Conservation (phyloP, 441 rosid genomes). For the Pelargonium hybrid region DNA sequence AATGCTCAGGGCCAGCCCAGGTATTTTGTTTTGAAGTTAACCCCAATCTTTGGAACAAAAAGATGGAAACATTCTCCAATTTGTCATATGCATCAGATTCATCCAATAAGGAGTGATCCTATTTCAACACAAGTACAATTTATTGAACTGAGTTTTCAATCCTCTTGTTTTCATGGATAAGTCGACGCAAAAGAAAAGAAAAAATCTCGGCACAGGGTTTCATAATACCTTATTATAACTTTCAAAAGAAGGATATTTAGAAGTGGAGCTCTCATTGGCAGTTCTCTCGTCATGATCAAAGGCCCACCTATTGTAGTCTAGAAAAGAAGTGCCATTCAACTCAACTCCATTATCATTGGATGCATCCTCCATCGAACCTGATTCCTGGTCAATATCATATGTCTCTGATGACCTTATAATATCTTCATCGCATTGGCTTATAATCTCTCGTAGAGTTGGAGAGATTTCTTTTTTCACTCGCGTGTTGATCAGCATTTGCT, state of each 20-base stretch:
- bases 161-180: conserved; percentile 24
- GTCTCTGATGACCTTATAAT: conserved; percentile 47
- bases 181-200: not conserved
- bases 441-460: conserved; percentile 52
- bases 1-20: conserved; percentile 98
- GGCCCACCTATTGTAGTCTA: conserved; percentile 31
- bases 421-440: conserved; percentile 60
- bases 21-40: conserved; percentile 58
- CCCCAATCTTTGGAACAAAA: conserved; percentile 57
- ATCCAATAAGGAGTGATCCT: conserved; percentile 43
- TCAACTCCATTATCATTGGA: conserved; percentile 30
- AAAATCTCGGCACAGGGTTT: not conserved
- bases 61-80: conserved; percentile 48
- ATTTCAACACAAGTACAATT: conserved; percentile 21
- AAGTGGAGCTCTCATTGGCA: conserved; percentile 35
- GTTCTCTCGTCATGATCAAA: conserved; percentile 42
- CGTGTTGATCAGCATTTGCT: conserved; percentile 54
- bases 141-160: conserved; percentile 50
- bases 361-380: conserved; percentile 28
- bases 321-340: conserved; percentile 40
- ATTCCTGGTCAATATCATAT: conserved; percentile 35
- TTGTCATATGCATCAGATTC: conserved; percentile 37
- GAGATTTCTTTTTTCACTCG: conserved; percentile 60
- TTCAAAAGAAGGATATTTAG: conserved; percentile 39
- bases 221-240: conserved; percentile 45